Evolutionary conservation across 1,284 basidiomycete genomes (phyloP), one percentile per base, ranked within the genome.

Genomic region (Cutaneotrichosporon curvatum): DNA sequence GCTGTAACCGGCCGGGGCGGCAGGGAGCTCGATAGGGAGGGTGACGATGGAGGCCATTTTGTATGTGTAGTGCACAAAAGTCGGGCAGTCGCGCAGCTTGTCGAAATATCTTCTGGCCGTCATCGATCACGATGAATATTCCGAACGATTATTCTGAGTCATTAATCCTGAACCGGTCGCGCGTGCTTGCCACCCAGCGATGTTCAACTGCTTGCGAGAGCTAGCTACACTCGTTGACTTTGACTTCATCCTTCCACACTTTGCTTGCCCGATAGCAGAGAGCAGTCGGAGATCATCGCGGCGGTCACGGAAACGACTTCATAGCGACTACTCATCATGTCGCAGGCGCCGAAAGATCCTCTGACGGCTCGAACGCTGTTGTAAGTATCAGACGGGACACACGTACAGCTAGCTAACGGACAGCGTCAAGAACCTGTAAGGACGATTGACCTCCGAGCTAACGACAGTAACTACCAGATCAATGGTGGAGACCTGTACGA

Each of bases 401-500:
- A 19, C 4, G 10, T 7, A 3, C 31, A 36, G 5, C 14, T 18
- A 40, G 38, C 56, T 56, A 39, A 57, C 48, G 4, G 19, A 19
- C 40, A 70, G 67, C 47, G 59, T 71, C 15, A 71, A 70, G 57
- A 72, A 72, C 51, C 58, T 71, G 68, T 72, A 55, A 50, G 68
- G 35, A 41, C 18, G 4, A 8, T 11, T 21, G 11, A 5, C 2
- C 20, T 14, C 5, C 21, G 19, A 31, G 28, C 47, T 50, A 19
- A 47, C 35, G 19, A n/a, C 48, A 72, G 70, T 11, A 94, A 91
- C 73, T 98, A 96, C 75, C 84, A 85, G 70, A 96, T 94, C 59
- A 68, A 65, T 18, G 92, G 90, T 39, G 83, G 90, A 50, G 92
- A 96, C 70, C 73, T 97, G 55, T 97, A 97, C 72, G 94, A 98